phyloP scores from a whole-genome alignment of 495 filamentous ascomycete genomes.

The Penicillium salamii region DNA sequence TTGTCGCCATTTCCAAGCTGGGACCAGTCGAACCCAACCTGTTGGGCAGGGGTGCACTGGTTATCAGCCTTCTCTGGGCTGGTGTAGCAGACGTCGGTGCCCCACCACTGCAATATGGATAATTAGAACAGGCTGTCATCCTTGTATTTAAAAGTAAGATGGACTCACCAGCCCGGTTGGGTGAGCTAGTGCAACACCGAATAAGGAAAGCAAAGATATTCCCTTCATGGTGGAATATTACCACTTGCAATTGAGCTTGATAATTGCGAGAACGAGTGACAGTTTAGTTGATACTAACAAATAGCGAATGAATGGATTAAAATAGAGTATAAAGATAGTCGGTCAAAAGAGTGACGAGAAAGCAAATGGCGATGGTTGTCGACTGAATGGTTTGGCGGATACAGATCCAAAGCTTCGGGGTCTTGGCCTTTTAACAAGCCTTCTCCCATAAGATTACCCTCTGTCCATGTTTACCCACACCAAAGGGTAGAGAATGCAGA shows the following conservation, averaged over 20 bases:
- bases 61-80: slow-evolving; percentile 78
- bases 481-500: neutral
- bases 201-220: slow-evolving; percentile 24
- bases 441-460: neutral
- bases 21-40: slow-evolving; percentile 68
- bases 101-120: slow-evolving; percentile 46
- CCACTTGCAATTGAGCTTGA: neutral
- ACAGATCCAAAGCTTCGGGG: neutral
- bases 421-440: neutral
- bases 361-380: slow-evolving; percentile 10
- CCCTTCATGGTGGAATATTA: slow-evolving; percentile 21
- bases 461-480: neutral
- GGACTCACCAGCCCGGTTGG: slow-evolving; percentile 31
- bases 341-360: slow-evolving; percentile 3
- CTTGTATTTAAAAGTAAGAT: no score
- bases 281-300: neutral
- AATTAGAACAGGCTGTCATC: neutral
- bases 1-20: slow-evolving; percentile 60
- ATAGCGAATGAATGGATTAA: neutral
- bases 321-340: neutral
- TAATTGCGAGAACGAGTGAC: no score
- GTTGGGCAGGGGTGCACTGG: slow-evolving; percentile 63
- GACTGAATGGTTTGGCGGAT: neutral
- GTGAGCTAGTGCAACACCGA: slow-evolving; percentile 28
- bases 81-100: slow-evolving; percentile 56